phyloP scores from a whole-genome alignment of 2,329 filamentous ascomycete species.

The Gyromitra esculenta region DNA sequence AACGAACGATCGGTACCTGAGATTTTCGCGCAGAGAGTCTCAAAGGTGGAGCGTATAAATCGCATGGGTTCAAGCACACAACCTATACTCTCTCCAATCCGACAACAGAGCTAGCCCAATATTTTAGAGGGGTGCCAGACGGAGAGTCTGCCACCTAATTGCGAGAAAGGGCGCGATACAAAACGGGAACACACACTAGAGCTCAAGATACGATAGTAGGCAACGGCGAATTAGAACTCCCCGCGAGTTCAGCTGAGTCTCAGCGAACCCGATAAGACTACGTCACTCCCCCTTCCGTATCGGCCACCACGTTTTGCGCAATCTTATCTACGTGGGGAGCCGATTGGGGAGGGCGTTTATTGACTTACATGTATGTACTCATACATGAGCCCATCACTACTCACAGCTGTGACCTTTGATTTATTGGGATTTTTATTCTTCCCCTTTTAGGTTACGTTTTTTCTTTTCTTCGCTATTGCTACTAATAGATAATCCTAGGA shows the following conservation, averaged over 20 bases:
- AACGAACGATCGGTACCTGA: background rate
- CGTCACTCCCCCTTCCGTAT: slow-evolving; percentile 8
- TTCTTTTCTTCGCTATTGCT: background rate
- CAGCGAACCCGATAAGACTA: slow-evolving; percentile 27
- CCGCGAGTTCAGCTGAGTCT: background rate
- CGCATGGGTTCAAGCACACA: background rate
- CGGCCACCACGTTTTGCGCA: slow-evolving; percentile 7
- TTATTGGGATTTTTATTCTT: background rate
- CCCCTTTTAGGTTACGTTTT: background rate
- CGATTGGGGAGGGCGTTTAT: slow-evolving; percentile 1
- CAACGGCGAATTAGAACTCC: slow-evolving; percentile 13
- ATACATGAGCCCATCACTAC: background rate
- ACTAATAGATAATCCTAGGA: background rate
- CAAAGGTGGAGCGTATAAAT: background rate
- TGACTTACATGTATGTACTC: background rate
- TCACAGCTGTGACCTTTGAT: background rate
- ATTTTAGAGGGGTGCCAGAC: background rate
- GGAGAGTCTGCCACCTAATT: background rate
- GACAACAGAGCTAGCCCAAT: background rate
- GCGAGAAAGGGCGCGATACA: slow-evolving; percentile 1
- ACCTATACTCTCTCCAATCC: background rate
- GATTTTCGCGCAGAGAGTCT: background rate
- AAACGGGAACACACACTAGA: background rate
- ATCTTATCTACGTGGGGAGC: slow-evolving; percentile 1
- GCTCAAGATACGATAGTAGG: background rate